phyloP scores from a whole-genome alignment of 495 filamentous ascomycete species.

The Polyplosphaeria fusca region DNA sequence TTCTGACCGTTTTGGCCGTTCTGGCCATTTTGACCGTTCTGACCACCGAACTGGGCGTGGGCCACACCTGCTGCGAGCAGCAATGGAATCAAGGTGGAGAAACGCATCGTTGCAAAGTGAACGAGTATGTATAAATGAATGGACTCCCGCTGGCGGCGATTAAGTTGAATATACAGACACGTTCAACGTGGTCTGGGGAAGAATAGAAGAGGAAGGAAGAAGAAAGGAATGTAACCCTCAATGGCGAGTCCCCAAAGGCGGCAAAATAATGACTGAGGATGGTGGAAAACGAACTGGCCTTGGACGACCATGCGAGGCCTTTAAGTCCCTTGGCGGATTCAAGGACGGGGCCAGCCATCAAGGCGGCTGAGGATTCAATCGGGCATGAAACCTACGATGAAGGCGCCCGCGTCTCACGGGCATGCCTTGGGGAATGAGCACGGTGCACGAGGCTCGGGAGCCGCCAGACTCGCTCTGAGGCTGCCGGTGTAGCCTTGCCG shows the following conservation, averaged over 20 bases:
- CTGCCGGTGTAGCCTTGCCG: constrained; percentile 7
- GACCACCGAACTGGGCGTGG: constrained; percentile 17
- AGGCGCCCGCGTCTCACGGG: constrained; percentile 32
- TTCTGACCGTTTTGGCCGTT: constrained; percentile 3
- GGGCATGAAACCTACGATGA: constrained; percentile 36
- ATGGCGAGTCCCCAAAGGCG: constrained; percentile 13
- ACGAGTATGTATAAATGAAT: constrained; percentile 19
- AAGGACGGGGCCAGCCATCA: neutral
- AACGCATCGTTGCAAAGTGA: constrained; percentile 22
- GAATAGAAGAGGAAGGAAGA: constrained; percentile 27
- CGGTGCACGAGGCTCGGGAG: constrained; percentile 21
- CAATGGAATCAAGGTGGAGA: constrained; percentile 25
- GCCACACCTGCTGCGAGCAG: constrained; percentile 32
- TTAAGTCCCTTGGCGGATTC: constrained; percentile 32
- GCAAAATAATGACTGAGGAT: constrained; percentile 29
- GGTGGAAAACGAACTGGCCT: constrained; percentile 25
- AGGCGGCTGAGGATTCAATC: constrained; percentile 27
- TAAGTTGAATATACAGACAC: constrained; percentile 33
- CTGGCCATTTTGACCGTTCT: constrained; percentile 1
- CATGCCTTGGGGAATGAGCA: constrained; percentile 12
- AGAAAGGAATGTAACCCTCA: constrained; percentile 38
- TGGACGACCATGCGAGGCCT: constrained; percentile 21
- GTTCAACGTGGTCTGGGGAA: constrained; percentile 35
- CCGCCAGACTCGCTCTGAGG: constrained; percentile 22
- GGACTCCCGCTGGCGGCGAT: constrained; percentile 35